phyloP scores from a whole-genome alignment of 1,139 yeast genomes.

The Pichia sp. region DNA sequence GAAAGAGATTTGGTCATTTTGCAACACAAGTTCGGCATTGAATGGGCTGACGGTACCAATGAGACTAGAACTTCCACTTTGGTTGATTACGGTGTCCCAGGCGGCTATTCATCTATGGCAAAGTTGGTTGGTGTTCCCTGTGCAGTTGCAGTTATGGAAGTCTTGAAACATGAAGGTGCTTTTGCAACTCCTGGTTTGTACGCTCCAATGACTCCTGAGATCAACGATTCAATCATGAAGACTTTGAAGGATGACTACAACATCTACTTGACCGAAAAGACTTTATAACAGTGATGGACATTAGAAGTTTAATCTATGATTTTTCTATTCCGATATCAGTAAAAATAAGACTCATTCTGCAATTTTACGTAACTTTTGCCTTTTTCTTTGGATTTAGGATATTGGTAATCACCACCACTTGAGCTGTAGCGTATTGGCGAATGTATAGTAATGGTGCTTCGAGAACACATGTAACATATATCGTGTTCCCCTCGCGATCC shows the following conservation, averaged over 20 bases:
- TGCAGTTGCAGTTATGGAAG: conserved; percentile 89
- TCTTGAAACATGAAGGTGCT: conserved; percentile 60
- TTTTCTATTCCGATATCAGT: too few relatives aligned
- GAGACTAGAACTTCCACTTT: conserved; percentile 94
- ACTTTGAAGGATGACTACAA: conserved; percentile 85
- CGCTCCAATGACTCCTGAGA: conserved; percentile 90
- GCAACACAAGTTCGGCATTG: conserved; percentile 97
- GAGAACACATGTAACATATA: too few relatives aligned
- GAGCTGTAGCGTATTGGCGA: too few relatives aligned
- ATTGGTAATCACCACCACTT: too few relatives aligned
- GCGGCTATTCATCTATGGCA: conserved; percentile 98
- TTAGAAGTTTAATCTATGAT: too few relatives aligned
- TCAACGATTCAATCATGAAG: conserved; percentile 85
- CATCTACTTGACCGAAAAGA: conserved; percentile 84
- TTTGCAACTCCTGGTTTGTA: conserved; percentile 75
- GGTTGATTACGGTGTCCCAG: conserved; percentile 88
- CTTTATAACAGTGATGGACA: too few relatives aligned
- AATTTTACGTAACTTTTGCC: too few relatives aligned
- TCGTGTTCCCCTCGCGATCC: too few relatives aligned
- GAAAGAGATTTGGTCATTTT: conserved; percentile 93
- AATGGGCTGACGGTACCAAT: conserved; percentile 86
- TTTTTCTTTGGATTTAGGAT: too few relatives aligned
- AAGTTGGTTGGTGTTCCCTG: conserved; percentile 98
- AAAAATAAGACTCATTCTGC: too few relatives aligned
- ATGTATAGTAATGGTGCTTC: too few relatives aligned